phyloP scores from a whole-genome alignment of 768 basidiomycete genomes.

The Nevesoporus exiguus region DNA sequence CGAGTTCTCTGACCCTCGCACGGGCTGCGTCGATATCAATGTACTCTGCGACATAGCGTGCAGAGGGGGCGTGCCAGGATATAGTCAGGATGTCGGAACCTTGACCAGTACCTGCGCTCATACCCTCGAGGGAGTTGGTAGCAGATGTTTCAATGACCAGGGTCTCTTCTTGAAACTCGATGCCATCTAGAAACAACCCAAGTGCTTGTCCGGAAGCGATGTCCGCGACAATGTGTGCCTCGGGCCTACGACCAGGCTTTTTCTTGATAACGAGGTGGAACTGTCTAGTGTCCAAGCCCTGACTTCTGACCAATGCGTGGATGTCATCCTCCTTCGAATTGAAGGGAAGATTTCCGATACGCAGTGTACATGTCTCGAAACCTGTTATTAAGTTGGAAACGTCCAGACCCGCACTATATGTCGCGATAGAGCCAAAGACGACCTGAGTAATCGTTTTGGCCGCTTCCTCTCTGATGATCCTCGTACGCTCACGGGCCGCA shows the following conservation, averaged over 20 bases:
- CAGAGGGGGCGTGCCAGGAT: conserved; percentile 49
- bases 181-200: conserved; percentile 43
- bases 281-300: conserved; percentile 36
- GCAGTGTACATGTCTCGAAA: no score
- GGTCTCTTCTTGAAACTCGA: conserved; percentile 43
- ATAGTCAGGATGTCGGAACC: conserved; percentile 43
- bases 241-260: conserved; percentile 27
- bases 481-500: conserved; percentile 11
- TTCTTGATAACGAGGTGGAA: no score
- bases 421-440: conserved; percentile 47
- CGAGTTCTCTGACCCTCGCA: conserved; percentile 33
- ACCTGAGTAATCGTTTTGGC: no score
- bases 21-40: conserved; percentile 15
- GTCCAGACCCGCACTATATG: conserved; percentile 52
- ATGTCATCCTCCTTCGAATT: conserved; percentile 41
- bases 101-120: conserved; percentile 33
- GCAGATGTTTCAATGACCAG: conserved; percentile 43
- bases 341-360: no score
- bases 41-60: conserved; percentile 45
- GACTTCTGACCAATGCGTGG: conserved; percentile 39
- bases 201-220: conserved; percentile 44
- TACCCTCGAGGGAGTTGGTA: no score
- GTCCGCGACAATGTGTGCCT: no score
- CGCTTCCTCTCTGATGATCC: no score
- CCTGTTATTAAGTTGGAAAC: no score